Base-by-base conservation (phyloP, 495 filamentous ascomycete genomes). In the Penicillium nucicola region DNA sequence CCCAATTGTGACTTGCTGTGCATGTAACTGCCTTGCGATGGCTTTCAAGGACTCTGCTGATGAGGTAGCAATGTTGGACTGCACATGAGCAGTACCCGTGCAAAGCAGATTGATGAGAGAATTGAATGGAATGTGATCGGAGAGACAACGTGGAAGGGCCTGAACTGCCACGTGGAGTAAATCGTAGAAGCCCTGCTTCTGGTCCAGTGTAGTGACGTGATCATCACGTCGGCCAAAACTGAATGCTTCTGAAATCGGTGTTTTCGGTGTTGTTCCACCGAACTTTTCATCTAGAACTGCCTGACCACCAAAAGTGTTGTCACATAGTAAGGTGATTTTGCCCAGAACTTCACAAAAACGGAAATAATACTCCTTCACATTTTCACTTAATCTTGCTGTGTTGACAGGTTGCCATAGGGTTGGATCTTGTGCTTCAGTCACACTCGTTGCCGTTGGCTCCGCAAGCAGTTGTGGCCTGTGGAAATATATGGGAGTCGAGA, bases 201-300 rank as follows among this genome's bases (percentile, higher is more conserved):
- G 88, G 55, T 97, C 95, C 5, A 84, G 68, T 5, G 85, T 75
- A 40, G 68, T 86, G 25, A 77, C 66, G 53, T 92, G 83, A 47
- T 96, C 90, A 55, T 97, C 93, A 38, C 86, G 80, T 41, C 88
- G 79, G 13, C 74, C 76, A 55, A 99, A 99, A 44, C 87, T 91
- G 65, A 97, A 99, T 0, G 92, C 90, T 50, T 97, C 92, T 6
- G 92, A 78, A 46, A 97, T 89, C 2, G 95, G 95, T 0, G 95
- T 97, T 64, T 95, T 96, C 0, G 92, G 91, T 0, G 88, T 89
- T 15, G 83, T 78, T 49, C 85, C 81, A 45, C 85, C 85, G 64
- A 97, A 95, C 65, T 95, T 96, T 66, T 99, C 95, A 55, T 99
- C 93, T 38, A 97, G 69, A 2, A 88, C 89, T 20, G 91, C 93